phyloP scores from a whole-genome alignment of 352 stramenopile genomes.

The Pythium vanterpoolii region DNA sequence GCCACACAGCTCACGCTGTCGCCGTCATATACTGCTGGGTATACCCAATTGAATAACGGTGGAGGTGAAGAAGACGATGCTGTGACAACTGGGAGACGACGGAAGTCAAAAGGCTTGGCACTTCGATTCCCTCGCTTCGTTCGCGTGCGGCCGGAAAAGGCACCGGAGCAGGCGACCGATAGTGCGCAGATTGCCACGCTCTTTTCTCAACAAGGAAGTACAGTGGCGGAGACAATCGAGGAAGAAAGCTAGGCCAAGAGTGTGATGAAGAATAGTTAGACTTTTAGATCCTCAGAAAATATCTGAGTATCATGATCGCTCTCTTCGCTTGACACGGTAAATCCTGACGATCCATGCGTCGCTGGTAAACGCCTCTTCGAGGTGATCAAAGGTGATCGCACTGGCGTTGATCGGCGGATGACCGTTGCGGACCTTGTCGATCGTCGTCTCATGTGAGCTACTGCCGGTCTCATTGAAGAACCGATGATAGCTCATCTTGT shows the following conservation, averaged over 20 bases:
- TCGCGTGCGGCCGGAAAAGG: constrained; percentile 95
- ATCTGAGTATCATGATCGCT: neutral
- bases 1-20: constrained; percentile 97
- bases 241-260: neutral
- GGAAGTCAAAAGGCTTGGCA: constrained; percentile 83
- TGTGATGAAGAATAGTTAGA: too few relatives aligned
- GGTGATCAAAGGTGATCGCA: constrained; percentile 73
- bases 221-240: neutral
- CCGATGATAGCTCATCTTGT: constrained; percentile 94
- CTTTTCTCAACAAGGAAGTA: constrained; percentile 41
- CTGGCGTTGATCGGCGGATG: constrained; percentile 50
- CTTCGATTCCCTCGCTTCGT: constrained; percentile 99
- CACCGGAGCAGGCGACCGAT: constrained; percentile 91
- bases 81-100: neutral
- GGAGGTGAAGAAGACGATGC: neutral
- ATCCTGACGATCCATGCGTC: constrained; percentile 93
- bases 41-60: constrained; percentile 19
- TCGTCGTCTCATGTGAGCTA: neutral
- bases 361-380: constrained; percentile 91
- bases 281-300: too few relatives aligned
- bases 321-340: constrained; percentile 57
- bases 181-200: constrained; percentile 90
- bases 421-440: constrained; percentile 19
- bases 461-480: constrained; percentile 72
- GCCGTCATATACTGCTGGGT: constrained; percentile 92